Conservation (phyloP, 371 early-diverging fungal species). For the Apophysomyces trapeziformis region DNA sequence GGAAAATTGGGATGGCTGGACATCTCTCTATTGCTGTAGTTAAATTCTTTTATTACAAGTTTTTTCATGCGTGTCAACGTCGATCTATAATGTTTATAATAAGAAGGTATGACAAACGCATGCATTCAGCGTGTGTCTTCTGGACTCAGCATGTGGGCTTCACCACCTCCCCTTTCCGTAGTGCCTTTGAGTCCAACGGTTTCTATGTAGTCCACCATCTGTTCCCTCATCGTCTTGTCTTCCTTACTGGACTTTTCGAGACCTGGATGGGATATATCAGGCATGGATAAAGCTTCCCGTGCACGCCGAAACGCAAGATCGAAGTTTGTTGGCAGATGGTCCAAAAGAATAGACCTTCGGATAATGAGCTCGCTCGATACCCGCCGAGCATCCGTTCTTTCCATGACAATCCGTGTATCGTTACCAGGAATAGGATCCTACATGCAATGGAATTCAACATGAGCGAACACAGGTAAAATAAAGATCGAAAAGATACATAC, state of each 20-base stretch:
- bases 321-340: slow-evolving; percentile 55
- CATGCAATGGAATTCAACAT: not conserved
- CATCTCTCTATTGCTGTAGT: no score
- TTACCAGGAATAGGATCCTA: slow-evolving; percentile 52
- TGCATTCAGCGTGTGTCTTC: slow-evolving; percentile 12
- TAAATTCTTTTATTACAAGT: no score
- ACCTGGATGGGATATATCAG: slow-evolving; percentile 1
- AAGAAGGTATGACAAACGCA: not conserved
- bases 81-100: no score
- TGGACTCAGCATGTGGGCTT: slow-evolving; percentile 15
- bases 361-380: slow-evolving; percentile 51
- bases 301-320: slow-evolving; percentile 51
- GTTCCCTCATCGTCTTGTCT: slow-evolving; percentile 3
- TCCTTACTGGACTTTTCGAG: not conserved
- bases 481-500: slow-evolving; percentile 19
- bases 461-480: not conserved
- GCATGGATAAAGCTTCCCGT: slow-evolving; percentile 44
- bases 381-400: slow-evolving; percentile 37
- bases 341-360: slow-evolving; percentile 45
- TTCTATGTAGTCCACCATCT: not conserved
- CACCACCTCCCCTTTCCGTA: slow-evolving; percentile 20
- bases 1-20: no score
- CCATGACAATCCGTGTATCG: slow-evolving; percentile 50
- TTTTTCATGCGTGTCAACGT: no score
- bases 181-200: slow-evolving; percentile 15